These are phyloP conservation scores for Domatiomyces globalis DNA, from an alignment of 2,329 filamentous ascomycete species.

Conservation along the genomic window DNA sequence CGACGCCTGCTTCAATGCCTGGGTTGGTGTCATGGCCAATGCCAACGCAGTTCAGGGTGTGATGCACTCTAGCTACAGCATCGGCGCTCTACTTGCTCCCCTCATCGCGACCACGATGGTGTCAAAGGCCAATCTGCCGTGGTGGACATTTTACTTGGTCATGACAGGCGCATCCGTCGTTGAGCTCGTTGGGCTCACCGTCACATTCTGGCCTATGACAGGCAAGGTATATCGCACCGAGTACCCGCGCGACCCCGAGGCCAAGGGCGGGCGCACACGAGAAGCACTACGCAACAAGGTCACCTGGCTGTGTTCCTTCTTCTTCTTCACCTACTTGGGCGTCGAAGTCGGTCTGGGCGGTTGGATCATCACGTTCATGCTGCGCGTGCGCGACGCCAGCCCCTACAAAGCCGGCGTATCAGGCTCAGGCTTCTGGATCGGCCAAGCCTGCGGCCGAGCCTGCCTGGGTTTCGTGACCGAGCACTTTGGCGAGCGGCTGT, in stretches of 20 bases:
- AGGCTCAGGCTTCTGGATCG: constrained; percentile 61
- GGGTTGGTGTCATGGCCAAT: constrained; percentile 57
- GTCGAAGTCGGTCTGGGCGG: constrained; percentile 49
- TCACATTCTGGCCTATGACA: constrained; percentile 51
- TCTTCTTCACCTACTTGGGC: constrained; percentile 60
- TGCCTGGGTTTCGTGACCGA: constrained; percentile 56
- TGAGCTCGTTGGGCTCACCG: constrained; percentile 39
- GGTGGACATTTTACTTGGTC: constrained; percentile 61
- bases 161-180: constrained; percentile 47
- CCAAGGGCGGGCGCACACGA: constrained; percentile 26
- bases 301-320: constrained; percentile 58
- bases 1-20: constrained; percentile 46
- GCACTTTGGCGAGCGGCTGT: constrained; percentile 52
- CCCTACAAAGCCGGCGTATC: constrained; percentile 61
- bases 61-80: constrained; percentile 56
- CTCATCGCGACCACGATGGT: constrained; percentile 59
- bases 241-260: constrained; percentile 23
- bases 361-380: constrained; percentile 70
- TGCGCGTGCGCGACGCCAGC: constrained; percentile 54
- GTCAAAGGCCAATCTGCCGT: constrained; percentile 43
- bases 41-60: constrained; percentile 62
- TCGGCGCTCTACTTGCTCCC: constrained; percentile 54
- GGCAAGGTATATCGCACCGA: constrained; percentile 42
- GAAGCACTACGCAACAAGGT: constrained; percentile 27
- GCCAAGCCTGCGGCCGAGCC: constrained; percentile 57